phyloP scores from a whole-genome alignment of 352 stramenopile species.

The Chrysophaeum taylorii region DNA sequence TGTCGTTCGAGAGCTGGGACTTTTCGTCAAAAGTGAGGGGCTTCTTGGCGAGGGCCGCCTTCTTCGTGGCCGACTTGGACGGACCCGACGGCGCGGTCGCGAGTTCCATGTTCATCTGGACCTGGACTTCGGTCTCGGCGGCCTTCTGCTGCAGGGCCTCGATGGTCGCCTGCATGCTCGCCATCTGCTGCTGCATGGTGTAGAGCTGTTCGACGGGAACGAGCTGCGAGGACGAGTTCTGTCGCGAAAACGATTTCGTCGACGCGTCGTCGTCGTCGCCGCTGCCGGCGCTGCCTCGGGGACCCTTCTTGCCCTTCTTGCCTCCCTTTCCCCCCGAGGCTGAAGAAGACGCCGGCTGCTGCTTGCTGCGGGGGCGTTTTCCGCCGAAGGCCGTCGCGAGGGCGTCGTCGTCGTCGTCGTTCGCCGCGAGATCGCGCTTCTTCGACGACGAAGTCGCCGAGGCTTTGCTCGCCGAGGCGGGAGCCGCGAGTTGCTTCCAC shows the following conservation, averaged over 20 bases:
- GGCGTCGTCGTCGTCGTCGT: no score
- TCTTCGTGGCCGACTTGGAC: not conserved
- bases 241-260: not conserved
- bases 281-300: not conserved
- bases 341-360: no score
- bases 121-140: not conserved
- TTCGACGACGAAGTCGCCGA: not conserved
- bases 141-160: not conserved
- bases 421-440: not conserved
- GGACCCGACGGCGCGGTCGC: not conserved
- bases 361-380: no score
- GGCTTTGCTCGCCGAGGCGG: not conserved
- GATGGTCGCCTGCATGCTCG: conserved; percentile 4
- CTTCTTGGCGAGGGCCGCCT: not conserved
- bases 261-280: not conserved
- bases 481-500: not conserved
- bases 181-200: conserved; percentile 14
- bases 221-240: not conserved
- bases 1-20: not conserved
- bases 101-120: conserved; percentile 15
- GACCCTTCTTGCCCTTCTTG: conserved; percentile 2
- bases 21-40: conserved; percentile 12
- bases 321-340: no score
- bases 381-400: no score
- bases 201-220: not conserved